phyloP scores from a whole-genome alignment of 257 asterid species.

The Echites panduratus region DNA sequence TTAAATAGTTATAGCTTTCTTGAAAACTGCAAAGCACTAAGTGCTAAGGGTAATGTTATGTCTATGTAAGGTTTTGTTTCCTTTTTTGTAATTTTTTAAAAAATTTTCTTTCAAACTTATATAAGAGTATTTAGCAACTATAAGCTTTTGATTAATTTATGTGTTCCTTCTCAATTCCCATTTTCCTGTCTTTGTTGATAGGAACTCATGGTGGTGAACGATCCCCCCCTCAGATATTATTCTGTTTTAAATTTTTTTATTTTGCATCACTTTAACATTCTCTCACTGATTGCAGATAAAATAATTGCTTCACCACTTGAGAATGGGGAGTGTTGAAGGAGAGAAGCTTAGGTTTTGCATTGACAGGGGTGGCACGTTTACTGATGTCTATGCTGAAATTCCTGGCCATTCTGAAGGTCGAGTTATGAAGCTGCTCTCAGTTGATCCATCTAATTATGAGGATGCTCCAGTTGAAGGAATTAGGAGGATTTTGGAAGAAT shows the following conservation, averaged over 20 bases:
- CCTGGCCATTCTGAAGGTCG: conserved; percentile 82
- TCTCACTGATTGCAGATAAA: background rate
- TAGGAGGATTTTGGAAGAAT: conserved; percentile 85
- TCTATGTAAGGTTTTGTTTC: background rate
- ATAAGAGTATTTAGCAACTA: background rate
- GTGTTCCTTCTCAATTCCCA: background rate
- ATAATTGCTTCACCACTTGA: background rate
- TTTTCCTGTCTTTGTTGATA: background rate
- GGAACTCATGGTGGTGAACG: background rate
- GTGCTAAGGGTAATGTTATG: background rate
- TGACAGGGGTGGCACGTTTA: conserved; percentile 96
- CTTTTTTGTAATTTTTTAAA: no score
- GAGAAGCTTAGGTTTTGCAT: conserved; percentile 80
- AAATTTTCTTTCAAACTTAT: background rate
- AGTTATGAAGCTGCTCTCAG: conserved; percentile 86
- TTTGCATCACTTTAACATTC: background rate
- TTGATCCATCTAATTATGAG: conserved; percentile 87
- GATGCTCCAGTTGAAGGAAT: conserved; percentile 99
- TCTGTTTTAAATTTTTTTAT: background rate
- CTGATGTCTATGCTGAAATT: conserved; percentile 94
- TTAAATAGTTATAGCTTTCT: background rate
- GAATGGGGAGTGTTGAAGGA: conserved; percentile 56
- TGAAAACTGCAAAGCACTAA: background rate
- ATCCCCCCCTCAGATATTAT: background rate
- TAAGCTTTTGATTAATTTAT: background rate